phyloP scores from a whole-genome alignment of 805 yeast genomes.

The Maudiozyma barnettii region DNA sequence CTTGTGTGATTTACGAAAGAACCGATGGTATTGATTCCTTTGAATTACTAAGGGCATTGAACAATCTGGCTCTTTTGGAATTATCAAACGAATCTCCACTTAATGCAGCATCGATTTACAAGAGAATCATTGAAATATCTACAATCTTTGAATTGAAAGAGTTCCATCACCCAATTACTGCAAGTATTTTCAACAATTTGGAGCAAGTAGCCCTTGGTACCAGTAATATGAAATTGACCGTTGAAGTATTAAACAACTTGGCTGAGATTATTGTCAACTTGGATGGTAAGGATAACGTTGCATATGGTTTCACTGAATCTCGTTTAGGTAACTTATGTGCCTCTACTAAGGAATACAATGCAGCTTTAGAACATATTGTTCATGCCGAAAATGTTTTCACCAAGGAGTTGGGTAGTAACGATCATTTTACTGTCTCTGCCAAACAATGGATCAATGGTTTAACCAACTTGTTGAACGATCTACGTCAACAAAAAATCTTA shows the following conservation, averaged over 20 bases:
- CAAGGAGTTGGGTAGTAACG: constrained; percentile 54
- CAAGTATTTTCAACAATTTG: constrained; percentile 41
- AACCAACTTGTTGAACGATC: constrained; percentile 28
- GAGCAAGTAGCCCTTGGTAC: constrained; percentile 53
- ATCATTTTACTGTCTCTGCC: constrained; percentile 57
- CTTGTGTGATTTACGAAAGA: constrained; percentile 71
- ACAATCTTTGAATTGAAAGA: constrained; percentile 36
- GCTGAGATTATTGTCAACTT: constrained; percentile 39
- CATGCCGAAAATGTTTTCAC: constrained; percentile 50
- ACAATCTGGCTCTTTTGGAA: constrained; percentile 70
- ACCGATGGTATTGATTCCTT: constrained; percentile 69
- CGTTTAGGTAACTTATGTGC: constrained; percentile 59
- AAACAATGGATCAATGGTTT: constrained; percentile 55
- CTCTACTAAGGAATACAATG: constrained; percentile 40
- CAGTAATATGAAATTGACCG: constrained; percentile 45
- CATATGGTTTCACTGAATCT: constrained; percentile 57
- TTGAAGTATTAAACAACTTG: constrained; percentile 44
- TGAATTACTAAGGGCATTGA: constrained; percentile 61
- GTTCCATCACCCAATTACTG: constrained; percentile 61
- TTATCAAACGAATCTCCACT: constrained; percentile 45
- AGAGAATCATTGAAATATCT: constrained; percentile 44
- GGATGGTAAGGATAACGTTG: constrained; percentile 51
- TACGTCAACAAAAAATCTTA: constrained; percentile 21
- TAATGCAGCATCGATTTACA: constrained; percentile 54
- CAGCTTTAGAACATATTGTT: constrained; percentile 47